Base-by-base conservation (phyloP, 306 rosid species). In the Lotus japonicus region DNA sequence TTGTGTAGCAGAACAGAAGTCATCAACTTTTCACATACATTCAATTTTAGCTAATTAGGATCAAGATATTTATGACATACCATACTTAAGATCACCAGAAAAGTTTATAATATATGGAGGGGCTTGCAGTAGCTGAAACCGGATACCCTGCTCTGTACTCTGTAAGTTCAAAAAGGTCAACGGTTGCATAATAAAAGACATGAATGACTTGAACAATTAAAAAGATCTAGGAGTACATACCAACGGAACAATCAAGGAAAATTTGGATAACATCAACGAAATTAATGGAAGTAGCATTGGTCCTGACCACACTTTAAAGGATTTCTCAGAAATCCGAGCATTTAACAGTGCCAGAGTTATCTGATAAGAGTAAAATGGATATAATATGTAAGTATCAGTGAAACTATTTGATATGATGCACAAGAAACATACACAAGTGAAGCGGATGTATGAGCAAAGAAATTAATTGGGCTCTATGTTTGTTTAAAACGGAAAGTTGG, bases 171-270 rank as follows among this genome's bases (percentile, higher is more conserved):
- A 81, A 73, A 73, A 41, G 63, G 72, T 84, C 67, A 82, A 21
- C 48, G 53, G 49, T 19, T 45, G 35, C 62, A 46, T 64, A 42
- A 63, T 26, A 44, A 11, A 70, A 78, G 58, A 71, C 51, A 64
- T n/a, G 63, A 64, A 39, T n/a, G 11, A 64, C 26, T 51, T 11
- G 44, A 64, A 43, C 26, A 43, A 43, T 46, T 21, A 58, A 43
- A 64, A 35, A 50, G 66, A 64, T 14, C 51, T 1, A 45, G 67
- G 10, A 18, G 56, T 14, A 54, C 87, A 31, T 92, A 92, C 98
- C 96, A 92, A 81, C 18, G 98, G 97, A 18, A 76, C 79, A 73
- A 92, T 92, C 91, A 92, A 79, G 12, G 97, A 81, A 80, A 92
- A 92, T 71, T 92, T 88, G 39, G 98, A 89, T 68, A 92, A 84